Conservation (phyloP, 176 grass and related monocot genomes). For the Areca catechu region DNA sequence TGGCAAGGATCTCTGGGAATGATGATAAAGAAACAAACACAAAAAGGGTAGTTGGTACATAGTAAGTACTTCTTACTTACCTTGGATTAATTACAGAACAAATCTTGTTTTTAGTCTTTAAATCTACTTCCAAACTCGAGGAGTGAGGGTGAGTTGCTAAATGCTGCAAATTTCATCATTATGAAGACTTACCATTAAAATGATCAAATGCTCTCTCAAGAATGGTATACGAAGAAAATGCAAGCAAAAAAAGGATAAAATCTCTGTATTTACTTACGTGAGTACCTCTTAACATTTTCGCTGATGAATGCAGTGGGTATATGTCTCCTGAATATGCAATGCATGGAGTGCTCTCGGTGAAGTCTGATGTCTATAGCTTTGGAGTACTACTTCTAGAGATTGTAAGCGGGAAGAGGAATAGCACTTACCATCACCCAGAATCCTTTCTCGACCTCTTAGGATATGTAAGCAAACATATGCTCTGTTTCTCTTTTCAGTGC, state of each 20-base stretch:
- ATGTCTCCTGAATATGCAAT: constrained; percentile 17
- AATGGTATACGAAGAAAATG: too few species aligned
- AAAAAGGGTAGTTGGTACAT: constrained; percentile 6
- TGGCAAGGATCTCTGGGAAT: constrained; percentile 10
- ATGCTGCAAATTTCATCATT: too few species aligned
- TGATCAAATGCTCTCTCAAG: too few species aligned
- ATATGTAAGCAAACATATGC: not conserved
- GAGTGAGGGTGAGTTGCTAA: too few species aligned
- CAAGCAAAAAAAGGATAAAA: too few species aligned
- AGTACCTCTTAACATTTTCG: too few species aligned
- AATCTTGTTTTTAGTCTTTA: too few species aligned
- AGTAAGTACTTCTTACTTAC: constrained; percentile 1
- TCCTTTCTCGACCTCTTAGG: constrained; percentile 1
- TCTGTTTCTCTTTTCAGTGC: not conserved
- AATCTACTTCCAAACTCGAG: too few species aligned
- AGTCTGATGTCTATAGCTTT: constrained; percentile 15
- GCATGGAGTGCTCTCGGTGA: constrained; percentile 10
- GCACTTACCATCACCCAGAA: not conserved
- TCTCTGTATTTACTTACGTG: too few species aligned
- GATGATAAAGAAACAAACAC: constrained; percentile 11
- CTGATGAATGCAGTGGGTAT: constrained; percentile 6
- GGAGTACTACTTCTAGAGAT: constrained; percentile 15
- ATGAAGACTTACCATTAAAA: too few species aligned
- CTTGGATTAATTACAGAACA: too few species aligned
- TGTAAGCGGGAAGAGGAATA: constrained; percentile 7